Evolutionary conservation across 768 basidiomycete species (phyloP).

Genomic region (Termitomyces sp.): DNA sequence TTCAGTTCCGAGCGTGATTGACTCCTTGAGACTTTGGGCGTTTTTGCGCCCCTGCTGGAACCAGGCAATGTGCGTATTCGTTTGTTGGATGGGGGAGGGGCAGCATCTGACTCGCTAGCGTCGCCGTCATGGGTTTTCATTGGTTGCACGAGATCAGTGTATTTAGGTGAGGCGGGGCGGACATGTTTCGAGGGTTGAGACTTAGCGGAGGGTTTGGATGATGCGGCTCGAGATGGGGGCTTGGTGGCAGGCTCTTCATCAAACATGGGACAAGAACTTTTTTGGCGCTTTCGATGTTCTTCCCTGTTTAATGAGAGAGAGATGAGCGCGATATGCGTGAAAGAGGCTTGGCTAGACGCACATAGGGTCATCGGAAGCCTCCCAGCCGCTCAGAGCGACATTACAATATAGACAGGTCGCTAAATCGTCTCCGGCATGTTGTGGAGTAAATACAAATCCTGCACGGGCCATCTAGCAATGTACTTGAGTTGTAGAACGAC

Average conservation of each 20-base stretch:
- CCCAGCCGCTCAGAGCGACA: constrained; percentile 81
- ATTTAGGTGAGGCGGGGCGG: constrained; percentile 25
- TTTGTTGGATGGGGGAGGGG: constrained; percentile 12
- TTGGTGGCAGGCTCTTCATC: constrained; percentile 17
- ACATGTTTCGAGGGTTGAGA: constrained; percentile 21
- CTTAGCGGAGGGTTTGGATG: constrained; percentile 27
- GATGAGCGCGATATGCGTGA: constrained; percentile 5
- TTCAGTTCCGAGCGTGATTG: constrained; percentile 13
- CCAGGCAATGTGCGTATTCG: constrained; percentile 8
- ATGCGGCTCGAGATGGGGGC: constrained; percentile 22
- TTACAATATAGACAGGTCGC: constrained; percentile 87
- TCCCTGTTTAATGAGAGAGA: constrained; percentile 42
- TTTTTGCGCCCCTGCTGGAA: constrained; percentile 14
- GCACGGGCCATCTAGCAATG: constrained; percentile 75
- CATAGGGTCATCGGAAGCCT: constrained; percentile 82
- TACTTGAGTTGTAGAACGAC: not conserved
- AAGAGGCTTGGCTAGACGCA: constrained; percentile 35
- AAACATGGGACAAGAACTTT: constrained; percentile 40
- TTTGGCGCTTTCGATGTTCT: constrained; percentile 69
- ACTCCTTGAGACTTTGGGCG: constrained; percentile 10
- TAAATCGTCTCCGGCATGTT: constrained; percentile 66
- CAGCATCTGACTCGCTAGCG: constrained; percentile 16
- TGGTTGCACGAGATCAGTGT: constrained; percentile 32
- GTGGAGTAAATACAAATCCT: constrained; percentile 81
- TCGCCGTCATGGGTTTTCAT: constrained; percentile 40